Evolutionary conservation across 352 stramenopile species (phyloP), one percentile per base, ranked within the genome.

Genomic region (Peronospora belbahrii): DNA sequence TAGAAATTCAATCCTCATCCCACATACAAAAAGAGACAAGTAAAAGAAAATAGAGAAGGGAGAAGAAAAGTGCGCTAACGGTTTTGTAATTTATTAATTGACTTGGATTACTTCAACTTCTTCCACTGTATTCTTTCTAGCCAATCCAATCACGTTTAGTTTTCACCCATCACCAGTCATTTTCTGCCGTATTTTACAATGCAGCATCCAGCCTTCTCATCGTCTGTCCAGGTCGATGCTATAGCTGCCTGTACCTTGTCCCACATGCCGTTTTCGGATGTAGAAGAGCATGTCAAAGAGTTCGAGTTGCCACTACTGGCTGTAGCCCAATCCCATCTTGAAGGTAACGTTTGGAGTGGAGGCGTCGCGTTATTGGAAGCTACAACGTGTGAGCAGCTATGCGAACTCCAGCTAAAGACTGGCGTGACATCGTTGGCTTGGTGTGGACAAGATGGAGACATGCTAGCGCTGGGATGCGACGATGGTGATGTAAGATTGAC

Each of bases 311-410:
- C 68, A 42, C 42, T 87, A 8, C 45, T 92, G 13, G 76, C 75
- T 0, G 67, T 85, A 15, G 73, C 77, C n/a, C 62, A 74, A 37
- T 89, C 80, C 38, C 59, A 58, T 32, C 71, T 92, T 6, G 80
- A 89, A 42, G 79, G 80, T 14, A 92, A 89, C 54, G 53, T 77
- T 19, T 92, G 80, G 80, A 64, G 57, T 42, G 79, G 80, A 36
- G 59, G 72, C 36, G 62, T 88, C 33, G 60, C 59, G 32, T 43
- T 92, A 17, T 46, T 85, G 15, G 70, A 83, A 17, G 64, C 50
- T 28, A 17, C 27, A 6, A 69, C 60, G 9, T 59, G 56, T 43
- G 62, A 79, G 27, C 68, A 60, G 8, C 43, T 84, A 24, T 74
- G 71, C 23, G 62, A 47, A 3, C 48, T 79, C 24, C 59, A 73